These are phyloP conservation scores for Marasmius tenuissimus DNA, from an alignment of 1,284 basidiomycete species.

Conservation along the genomic window DNA sequence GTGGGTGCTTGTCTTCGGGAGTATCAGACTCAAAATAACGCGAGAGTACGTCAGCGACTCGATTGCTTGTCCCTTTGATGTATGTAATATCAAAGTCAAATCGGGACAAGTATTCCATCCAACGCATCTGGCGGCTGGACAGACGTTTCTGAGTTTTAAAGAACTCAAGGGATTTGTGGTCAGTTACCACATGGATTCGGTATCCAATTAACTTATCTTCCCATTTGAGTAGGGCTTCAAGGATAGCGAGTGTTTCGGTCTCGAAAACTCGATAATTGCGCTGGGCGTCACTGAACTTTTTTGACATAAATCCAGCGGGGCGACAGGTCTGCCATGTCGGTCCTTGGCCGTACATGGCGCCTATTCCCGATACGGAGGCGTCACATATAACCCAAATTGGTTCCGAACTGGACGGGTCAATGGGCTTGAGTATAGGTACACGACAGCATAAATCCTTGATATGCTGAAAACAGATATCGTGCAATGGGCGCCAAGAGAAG, in stretches of 20 bases:
- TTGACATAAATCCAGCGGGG: too few relatives aligned
- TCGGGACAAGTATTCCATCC: constrained; percentile 14
- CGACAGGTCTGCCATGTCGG: too few relatives aligned
- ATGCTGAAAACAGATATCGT: too few relatives aligned
- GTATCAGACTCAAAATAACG: constrained; percentile 9
- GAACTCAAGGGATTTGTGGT: constrained; percentile 8
- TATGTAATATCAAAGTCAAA: constrained; percentile 10
- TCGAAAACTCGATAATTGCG: too few relatives aligned
- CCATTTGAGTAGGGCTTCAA: too few relatives aligned
- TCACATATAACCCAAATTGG: constrained; percentile 26
- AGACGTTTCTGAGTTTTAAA: constrained; percentile 8
- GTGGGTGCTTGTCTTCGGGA: neutral
- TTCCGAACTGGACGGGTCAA: too few relatives aligned
- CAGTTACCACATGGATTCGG: constrained; percentile 7
- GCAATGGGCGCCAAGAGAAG: constrained; percentile 13
- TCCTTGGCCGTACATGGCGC: too few relatives aligned
- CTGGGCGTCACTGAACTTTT: too few relatives aligned
- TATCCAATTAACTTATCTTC: constrained; percentile 28
- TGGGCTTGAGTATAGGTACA: too few relatives aligned
- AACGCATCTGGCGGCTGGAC: constrained; percentile 4
- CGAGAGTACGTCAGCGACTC: constrained; percentile 8
- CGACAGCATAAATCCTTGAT: too few relatives aligned
- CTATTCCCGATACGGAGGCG: constrained; percentile 28
- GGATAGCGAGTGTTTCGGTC: too few relatives aligned
- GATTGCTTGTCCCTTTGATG: constrained; percentile 5